Evolutionary conservation across 257 asterid genomes (phyloP).

Genomic region (Perilla frutescens): DNA sequence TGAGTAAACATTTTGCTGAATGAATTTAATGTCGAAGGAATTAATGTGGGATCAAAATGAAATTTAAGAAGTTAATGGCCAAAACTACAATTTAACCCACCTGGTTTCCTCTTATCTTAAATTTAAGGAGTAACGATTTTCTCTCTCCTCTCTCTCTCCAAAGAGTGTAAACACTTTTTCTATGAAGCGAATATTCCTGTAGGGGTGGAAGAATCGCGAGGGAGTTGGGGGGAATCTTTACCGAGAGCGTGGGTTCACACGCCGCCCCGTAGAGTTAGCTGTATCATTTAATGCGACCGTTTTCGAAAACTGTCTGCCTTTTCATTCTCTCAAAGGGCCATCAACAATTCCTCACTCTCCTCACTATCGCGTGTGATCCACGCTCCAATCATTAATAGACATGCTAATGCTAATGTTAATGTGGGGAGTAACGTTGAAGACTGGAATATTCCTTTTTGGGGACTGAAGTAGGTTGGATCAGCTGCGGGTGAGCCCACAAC

Average conservation of each 20-base stretch:
- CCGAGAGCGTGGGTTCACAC: constrained; percentile 25
- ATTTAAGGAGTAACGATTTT: not conserved
- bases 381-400: constrained; percentile 12
- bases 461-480: constrained; percentile 24
- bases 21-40: not conserved
- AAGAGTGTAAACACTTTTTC: not conserved
- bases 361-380: constrained; percentile 16
- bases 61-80: not conserved
- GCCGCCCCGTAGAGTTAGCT: constrained; percentile 32
- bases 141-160: not conserved
- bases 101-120: not conserved
- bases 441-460: constrained; percentile 30
- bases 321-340: constrained; percentile 29
- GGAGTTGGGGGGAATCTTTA: constrained; percentile 22
- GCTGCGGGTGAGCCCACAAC: not conserved
- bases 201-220: constrained; percentile 33
- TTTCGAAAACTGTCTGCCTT: constrained; percentile 23
- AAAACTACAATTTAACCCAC: not conserved
- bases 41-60: not conserved
- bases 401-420: not conserved
- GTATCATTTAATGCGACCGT: constrained; percentile 23
- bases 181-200: constrained; percentile 29
- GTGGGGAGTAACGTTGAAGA: not conserved
- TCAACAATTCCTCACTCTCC: not conserved
- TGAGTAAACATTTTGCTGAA: not conserved